Conservation (phyloP, 176 grass and related monocot genomes). For the Phoenix dactylifera region DNA sequence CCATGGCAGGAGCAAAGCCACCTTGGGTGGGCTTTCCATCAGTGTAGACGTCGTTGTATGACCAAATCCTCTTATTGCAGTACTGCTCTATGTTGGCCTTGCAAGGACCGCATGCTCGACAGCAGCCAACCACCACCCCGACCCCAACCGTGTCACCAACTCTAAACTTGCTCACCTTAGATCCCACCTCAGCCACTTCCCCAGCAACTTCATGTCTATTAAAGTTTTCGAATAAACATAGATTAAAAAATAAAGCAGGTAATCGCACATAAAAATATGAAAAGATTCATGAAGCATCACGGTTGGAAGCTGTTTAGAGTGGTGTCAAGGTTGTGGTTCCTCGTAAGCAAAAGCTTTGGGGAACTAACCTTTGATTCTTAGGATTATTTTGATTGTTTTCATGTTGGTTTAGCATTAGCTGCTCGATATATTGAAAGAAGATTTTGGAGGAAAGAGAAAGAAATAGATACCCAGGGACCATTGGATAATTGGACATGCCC, state of each 20-base stretch:
- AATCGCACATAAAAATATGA: too few species aligned
- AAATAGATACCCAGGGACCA: constrained; percentile 74
- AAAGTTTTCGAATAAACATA: not conserved
- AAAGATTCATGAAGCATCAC: too few species aligned
- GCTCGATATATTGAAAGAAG: not conserved
- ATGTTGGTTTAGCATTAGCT: too few species aligned
- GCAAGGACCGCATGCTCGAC: constrained; percentile 65
- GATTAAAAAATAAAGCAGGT: not conserved
- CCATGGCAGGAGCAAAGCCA: constrained; percentile 75
- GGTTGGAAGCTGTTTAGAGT: too few species aligned
- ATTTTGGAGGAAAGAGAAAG: too few species aligned
- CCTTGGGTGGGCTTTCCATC: constrained; percentile 84
- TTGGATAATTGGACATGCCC: constrained; percentile 84
- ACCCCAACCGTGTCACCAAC: constrained; percentile 58
- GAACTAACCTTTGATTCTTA: too few species aligned
- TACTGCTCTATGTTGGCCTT: constrained; percentile 83
- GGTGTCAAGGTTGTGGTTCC: too few species aligned
- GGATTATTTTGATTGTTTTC: too few species aligned
- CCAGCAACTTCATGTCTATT: constrained; percentile 88
- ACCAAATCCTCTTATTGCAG: constrained; percentile 92
- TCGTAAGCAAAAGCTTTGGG: too few species aligned
- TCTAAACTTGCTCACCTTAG: constrained; percentile 35
- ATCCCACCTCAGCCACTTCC: constrained; percentile 73
- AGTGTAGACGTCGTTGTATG: constrained; percentile 91
- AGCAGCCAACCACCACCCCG: constrained; percentile 68